Evolutionary conservation across 139 green algal genomes (phyloP).

Genomic region (Protoeuglena noctilucae): DNA sequence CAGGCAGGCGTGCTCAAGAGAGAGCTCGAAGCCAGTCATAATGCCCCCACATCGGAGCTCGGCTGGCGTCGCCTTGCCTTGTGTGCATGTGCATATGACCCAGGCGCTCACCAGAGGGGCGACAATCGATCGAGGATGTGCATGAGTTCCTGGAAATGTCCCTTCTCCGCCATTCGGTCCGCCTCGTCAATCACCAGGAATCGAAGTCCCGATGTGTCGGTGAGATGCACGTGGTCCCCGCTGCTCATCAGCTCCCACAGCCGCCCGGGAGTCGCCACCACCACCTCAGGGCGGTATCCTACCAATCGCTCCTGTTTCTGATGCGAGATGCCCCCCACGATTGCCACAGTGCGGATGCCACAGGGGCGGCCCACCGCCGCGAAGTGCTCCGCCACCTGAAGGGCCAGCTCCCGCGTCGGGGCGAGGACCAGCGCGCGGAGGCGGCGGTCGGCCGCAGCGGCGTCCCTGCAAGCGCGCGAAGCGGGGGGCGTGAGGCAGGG

Average conservation of each 20-base stretch:
- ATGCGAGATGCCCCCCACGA: conserved; percentile 77
- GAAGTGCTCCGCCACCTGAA: conserved; percentile 69
- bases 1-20: too few species aligned
- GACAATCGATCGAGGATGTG: neutral
- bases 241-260: conserved; percentile 84
- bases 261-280: conserved; percentile 86
- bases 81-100: too few species aligned
- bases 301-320: conserved; percentile 84
- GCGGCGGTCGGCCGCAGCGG: neutral
- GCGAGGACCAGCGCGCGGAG: conserved; percentile 79
- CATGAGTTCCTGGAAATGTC: conserved; percentile 1
- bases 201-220: conserved; percentile 23
- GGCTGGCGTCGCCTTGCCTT: too few species aligned
- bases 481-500: too few species aligned
- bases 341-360: conserved; percentile 49
- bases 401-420: conserved; percentile 83
- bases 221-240: conserved; percentile 31
- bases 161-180: conserved; percentile 80
- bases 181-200: conserved; percentile 93
- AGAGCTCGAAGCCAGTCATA: too few species aligned
- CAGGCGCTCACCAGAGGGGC: too few species aligned
- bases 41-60: too few species aligned
- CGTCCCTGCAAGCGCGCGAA: too few species aligned
- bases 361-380: conserved; percentile 28
- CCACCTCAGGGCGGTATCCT: conserved; percentile 30